These are phyloP conservation scores for Pichia rugopelliculosa DNA, from an alignment of 805 yeast species.

Conservation along the genomic window DNA sequence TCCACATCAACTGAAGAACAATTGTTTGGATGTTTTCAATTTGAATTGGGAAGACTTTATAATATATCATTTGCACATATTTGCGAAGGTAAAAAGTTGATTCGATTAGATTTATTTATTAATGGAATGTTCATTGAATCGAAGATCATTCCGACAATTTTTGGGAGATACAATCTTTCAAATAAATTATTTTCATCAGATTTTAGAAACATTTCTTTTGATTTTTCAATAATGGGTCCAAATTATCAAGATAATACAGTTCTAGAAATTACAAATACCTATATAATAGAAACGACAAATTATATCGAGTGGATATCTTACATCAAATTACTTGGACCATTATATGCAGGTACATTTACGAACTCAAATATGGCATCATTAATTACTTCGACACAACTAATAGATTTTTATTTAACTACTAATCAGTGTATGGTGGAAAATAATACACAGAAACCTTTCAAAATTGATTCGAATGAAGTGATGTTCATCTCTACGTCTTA, in stretches of 20 bases:
- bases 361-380: slow-evolving; percentile 33
- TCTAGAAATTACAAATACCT: slow-evolving; percentile 27
- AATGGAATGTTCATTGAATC: slow-evolving; percentile 41
- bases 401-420: background rate
- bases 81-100: slow-evolving; percentile 18
- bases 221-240: slow-evolving; percentile 12
- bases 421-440: background rate
- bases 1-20: slow-evolving; percentile 10
- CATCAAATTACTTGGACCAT: slow-evolving; percentile 39
- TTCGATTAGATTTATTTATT: slow-evolving; percentile 37
- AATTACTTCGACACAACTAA: background rate
- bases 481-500: background rate
- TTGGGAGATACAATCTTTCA: background rate
- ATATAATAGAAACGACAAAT: slow-evolving; percentile 32
- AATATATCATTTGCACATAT: slow-evolving; percentile 24
- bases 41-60: slow-evolving; percentile 21
- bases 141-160: slow-evolving; percentile 12
- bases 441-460: background rate
- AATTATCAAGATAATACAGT: slow-evolving; percentile 24
- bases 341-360: slow-evolving; percentile 42
- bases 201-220: background rate
- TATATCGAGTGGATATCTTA: slow-evolving; percentile 46
- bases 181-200: background rate
- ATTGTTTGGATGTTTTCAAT: slow-evolving; percentile 22
- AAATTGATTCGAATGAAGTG: background rate